Conservation (phyloP, 1,139 yeast genomes). For the Kluyveromyces sp. region DNA sequence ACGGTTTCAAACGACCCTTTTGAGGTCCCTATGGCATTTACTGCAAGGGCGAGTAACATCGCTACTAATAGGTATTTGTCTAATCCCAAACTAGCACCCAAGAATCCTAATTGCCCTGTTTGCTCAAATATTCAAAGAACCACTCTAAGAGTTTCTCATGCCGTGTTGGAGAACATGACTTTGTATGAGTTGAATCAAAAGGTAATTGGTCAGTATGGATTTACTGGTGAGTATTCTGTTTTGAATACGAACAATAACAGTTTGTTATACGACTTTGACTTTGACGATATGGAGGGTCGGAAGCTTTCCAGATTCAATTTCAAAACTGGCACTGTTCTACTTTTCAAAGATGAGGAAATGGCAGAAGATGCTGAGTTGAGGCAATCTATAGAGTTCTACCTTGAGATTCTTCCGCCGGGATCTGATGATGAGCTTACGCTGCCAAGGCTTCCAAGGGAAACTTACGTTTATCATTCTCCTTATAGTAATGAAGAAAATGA, state of each 20-base stretch:
- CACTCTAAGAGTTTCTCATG: conserved; percentile 33
- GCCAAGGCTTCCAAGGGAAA: conserved; percentile 24
- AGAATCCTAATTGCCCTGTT: conserved; percentile 64
- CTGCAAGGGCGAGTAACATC: conserved; percentile 56
- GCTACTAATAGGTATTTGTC: conserved; percentile 48
- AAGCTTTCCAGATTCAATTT: conserved; percentile 52
- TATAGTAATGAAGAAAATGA: conserved; percentile 15
- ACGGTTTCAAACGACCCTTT: conserved; percentile 20
- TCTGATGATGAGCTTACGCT: conserved; percentile 16
- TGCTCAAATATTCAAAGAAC: conserved; percentile 57
- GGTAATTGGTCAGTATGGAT: conserved; percentile 45
- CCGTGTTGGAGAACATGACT: conserved; percentile 22
- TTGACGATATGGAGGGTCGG: conserved; percentile 64
- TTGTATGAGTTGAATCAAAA: conserved; percentile 42
- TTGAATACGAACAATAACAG: conserved; percentile 52
- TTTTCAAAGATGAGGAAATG: conserved; percentile 58
- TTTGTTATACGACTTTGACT: conserved; percentile 77
- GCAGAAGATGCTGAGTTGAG: conserved; percentile 47
- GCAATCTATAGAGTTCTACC: conserved; percentile 63
- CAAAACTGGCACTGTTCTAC: conserved; percentile 49
- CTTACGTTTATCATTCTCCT: conserved; percentile 11
- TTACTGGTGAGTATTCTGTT: conserved; percentile 60
- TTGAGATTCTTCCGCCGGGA: conserved; percentile 32
- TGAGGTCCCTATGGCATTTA: conserved; percentile 47
- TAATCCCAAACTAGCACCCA: conserved; percentile 51